These are phyloP conservation scores for Azolla pinnata DNA, from an alignment of 75 land plant genomes.

Conservation along the genomic window DNA sequence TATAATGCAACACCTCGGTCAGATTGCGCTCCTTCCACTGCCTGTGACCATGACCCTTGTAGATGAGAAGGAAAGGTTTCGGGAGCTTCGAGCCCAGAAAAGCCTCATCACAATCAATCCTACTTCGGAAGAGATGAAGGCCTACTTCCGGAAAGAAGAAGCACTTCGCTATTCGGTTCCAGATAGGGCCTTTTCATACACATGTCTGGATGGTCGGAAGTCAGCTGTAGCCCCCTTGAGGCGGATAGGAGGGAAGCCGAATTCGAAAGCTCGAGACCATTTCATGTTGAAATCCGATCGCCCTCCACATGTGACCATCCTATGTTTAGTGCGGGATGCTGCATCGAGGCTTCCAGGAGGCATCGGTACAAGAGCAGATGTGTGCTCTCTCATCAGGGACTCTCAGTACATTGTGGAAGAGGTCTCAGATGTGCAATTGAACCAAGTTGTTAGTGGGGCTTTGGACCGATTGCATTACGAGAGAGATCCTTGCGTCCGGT, in stretches of 20 bases:
- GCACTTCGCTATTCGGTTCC: constrained; percentile 78
- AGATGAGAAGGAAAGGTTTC: constrained; percentile 95
- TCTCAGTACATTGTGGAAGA: constrained; percentile 86
- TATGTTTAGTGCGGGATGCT: constrained; percentile 85
- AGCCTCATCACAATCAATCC: constrained; percentile 78
- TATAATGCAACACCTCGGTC: constrained; percentile 82
- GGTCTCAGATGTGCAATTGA: constrained; percentile 75
- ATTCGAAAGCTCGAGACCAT: constrained; percentile 88
- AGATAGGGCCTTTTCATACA: constrained; percentile 80
- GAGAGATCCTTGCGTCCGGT: constrained; percentile 78
- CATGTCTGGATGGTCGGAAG: constrained; percentile 69
- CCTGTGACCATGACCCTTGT: constrained; percentile 26
- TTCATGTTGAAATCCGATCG: constrained; percentile 80
- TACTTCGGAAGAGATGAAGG: constrained; percentile 85
- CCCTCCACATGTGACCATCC: constrained; percentile 90
- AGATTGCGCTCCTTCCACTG: constrained; percentile 71
- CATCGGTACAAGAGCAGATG: constrained; percentile 90
- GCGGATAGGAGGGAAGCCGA: constrained; percentile 83
- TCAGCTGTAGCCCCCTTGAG: constrained; percentile 84
- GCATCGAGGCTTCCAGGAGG: constrained; percentile 79
- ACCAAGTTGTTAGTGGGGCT: constrained; percentile 88
- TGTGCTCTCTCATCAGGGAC: constrained; percentile 75
- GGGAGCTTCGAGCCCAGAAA: constrained; percentile 94
- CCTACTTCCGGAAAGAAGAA: constrained; percentile 85
- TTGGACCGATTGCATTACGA: constrained; percentile 83